phyloP scores from a whole-genome alignment of 1,284 basidiomycete species.

The Trichosporon sp. region DNA sequence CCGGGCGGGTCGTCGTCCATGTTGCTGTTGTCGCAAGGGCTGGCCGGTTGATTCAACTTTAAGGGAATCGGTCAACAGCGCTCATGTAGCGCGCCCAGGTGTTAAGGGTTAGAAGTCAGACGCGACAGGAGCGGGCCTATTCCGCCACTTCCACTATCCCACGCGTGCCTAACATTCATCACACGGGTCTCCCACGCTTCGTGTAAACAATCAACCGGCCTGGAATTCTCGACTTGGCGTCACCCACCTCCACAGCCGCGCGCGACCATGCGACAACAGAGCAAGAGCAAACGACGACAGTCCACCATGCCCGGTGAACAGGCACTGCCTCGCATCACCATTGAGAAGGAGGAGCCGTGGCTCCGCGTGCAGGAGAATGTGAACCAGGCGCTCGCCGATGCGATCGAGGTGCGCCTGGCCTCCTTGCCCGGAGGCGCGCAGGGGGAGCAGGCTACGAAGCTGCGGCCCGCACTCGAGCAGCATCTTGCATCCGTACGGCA shows the following conservation, averaged over 20 bases:
- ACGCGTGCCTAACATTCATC: neutral
- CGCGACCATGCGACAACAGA: conserved; percentile 14
- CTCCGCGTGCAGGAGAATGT: conserved; percentile 48
- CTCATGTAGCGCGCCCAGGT: neutral
- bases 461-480: conserved; percentile 48
- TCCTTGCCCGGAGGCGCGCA: conserved; percentile 45
- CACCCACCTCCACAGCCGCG: neutral
- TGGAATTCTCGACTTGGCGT: neutral
- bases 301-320: neutral
- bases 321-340: conserved; percentile 33
- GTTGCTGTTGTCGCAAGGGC: neutral
- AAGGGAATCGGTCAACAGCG: conserved; percentile 1
- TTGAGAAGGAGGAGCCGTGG: conserved; percentile 54
- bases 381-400: conserved; percentile 31
- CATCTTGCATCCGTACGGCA: conserved; percentile 42
- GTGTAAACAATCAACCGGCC: conserved; percentile 4
- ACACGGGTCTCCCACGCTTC: neutral
- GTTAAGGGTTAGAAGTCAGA: conserved; percentile 14
- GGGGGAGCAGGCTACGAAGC: conserved; percentile 38
- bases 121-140: conserved; percentile 9
- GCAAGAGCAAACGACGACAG: conserved; percentile 6
- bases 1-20: conserved; percentile 1
- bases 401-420: conserved; percentile 46
- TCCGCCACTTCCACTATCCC: neutral
- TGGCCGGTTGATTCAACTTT: neutral